Evolutionary conservation across 1,284 basidiomycete species (phyloP), one percentile per base, ranked within the genome.

Genomic region (Austroboletus olivaceoglutinosus): DNA sequence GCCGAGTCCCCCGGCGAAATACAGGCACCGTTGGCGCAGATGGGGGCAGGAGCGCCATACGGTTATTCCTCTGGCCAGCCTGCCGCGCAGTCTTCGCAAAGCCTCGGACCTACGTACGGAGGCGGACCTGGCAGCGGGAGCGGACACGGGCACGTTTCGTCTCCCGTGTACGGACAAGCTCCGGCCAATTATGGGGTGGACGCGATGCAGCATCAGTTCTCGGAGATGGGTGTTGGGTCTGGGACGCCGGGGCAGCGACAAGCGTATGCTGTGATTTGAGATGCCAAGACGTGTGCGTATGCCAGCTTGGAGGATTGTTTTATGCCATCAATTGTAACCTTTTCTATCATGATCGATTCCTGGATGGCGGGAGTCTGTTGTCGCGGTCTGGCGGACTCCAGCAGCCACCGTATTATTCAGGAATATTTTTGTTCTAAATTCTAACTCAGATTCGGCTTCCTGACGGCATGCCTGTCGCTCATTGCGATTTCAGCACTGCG

Each of bases 161-260:
- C 64, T 8, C 30, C 58, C 22, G 48, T 34, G 11, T 63, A 55
- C 38, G 62, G 55, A 30, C 61, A 54, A 30, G 51, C 38, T 33
- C 7, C 52, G 34, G 61, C 62, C 34, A 59, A 67, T 29, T 58
- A 60, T 19, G 53, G 51, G 29, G 52, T 63, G 22, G 61, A 56
- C 36, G 30, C 36, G 10, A 33, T 70, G 38, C 63, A 67, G 41
- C 57, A 68, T 31, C 67, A 69, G 6, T 67, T 69, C 41, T 68
- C 67, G 45, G 67, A 63, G 34, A 70, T 67, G 65, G 53, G 21
- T 29, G 55, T 69, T 27, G 61, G 50, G 9, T 39, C 63, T 39
- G 63, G 58, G 25, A 10, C 53, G 19, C 62, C 39, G 30, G 49
- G 50, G 25, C 62, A 63, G 37, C 62, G 65, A 33, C 62, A 59